Evolutionary conservation across 192 early-diverging fungal species (phyloP).

Genomic region (Dispira simplex): DNA sequence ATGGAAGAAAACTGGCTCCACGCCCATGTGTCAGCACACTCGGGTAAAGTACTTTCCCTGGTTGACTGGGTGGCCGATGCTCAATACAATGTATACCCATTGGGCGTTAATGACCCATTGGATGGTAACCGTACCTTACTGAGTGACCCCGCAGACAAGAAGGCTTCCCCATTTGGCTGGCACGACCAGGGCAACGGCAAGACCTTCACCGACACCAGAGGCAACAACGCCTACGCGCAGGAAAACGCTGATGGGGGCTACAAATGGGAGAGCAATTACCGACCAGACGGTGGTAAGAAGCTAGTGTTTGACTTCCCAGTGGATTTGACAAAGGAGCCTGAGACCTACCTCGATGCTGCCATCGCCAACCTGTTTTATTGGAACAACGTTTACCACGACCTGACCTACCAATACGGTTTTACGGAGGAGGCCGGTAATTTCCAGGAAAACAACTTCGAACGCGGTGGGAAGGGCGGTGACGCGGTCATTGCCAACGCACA

Average conservation of each 20-base stretch:
- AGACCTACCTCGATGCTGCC: conserved; percentile 57
- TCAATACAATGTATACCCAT: conserved; percentile 65
- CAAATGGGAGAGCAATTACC: conserved; percentile 58
- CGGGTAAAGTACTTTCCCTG: conserved; percentile 47
- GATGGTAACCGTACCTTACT: conserved; percentile 41
- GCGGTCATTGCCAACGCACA: conserved; percentile 87
- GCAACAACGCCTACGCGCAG: conserved; percentile 90
- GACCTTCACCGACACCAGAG: conserved; percentile 49
- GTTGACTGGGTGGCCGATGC: conserved; percentile 76
- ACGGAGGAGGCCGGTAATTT: conserved; percentile 87
- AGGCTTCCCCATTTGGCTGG: conserved; percentile 57
- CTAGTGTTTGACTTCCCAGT: conserved; percentile 64
- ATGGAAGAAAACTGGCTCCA: conserved; percentile 71
- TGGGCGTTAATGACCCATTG: conserved; percentile 65
- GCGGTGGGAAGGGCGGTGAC: conserved; percentile 66
- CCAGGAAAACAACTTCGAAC: conserved; percentile 72
- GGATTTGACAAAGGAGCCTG: conserved; percentile 43
- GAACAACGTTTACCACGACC: conserved; percentile 83
- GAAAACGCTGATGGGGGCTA: conserved; percentile 58
- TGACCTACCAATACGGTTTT: conserved; percentile 83
- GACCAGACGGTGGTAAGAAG: conserved; percentile 39
- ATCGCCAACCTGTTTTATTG: conserved; percentile 85
- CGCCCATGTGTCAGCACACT: conserved; percentile 42
- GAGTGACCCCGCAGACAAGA: conserved; percentile 29
- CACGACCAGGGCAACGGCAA: conserved; percentile 43